These are phyloP conservation scores for Polytolypa hystricis DNA, from an alignment of 2,329 filamentous ascomycete species.

Conservation along the genomic window DNA sequence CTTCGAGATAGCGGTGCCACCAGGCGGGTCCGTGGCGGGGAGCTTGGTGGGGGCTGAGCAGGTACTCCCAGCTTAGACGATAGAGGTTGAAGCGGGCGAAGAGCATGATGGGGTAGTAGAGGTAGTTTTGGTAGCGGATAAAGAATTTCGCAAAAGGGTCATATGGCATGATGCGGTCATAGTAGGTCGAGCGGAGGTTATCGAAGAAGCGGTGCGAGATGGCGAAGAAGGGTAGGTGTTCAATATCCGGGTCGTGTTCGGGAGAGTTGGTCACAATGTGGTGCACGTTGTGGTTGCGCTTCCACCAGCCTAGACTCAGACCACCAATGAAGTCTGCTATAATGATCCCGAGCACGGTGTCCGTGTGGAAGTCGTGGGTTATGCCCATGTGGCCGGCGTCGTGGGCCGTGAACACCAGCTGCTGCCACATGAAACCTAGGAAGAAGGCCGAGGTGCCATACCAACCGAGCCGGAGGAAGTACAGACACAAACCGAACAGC, in stretches of 20 bases:
- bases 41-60: conserved; percentile 53
- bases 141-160: conserved; percentile 61
- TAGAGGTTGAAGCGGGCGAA: conserved; percentile 86
- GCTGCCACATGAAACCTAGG: conserved; percentile 83
- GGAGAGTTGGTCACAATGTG: conserved; percentile 92
- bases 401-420: conserved; percentile 85
- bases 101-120: conserved; percentile 71
- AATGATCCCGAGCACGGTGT: conserved; percentile 77
- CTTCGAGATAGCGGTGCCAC: conserved; percentile 76
- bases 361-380: conserved; percentile 75
- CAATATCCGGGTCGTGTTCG: conserved; percentile 92
- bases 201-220: conserved; percentile 70
- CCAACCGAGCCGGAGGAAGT: conserved; percentile 52
- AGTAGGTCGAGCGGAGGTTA: conserved; percentile 67
- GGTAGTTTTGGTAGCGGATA: conserved; percentile 64
- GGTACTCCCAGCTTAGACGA: conserved; percentile 65
- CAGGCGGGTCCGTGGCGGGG: conserved; percentile 65
- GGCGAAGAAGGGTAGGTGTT: conserved; percentile 81
- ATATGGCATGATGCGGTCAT: conserved; percentile 68
- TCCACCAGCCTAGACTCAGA: conserved; percentile 93
- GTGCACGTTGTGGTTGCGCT: conserved; percentile 89
- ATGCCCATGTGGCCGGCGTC: conserved; percentile 97
- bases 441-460: conserved; percentile 60
- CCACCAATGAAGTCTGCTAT: conserved; percentile 85
- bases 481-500: conserved; percentile 52